These are phyloP conservation scores for Apiotrichum laibachii DNA, from an alignment of 1,284 basidiomycete species.

Conservation along the genomic window DNA sequence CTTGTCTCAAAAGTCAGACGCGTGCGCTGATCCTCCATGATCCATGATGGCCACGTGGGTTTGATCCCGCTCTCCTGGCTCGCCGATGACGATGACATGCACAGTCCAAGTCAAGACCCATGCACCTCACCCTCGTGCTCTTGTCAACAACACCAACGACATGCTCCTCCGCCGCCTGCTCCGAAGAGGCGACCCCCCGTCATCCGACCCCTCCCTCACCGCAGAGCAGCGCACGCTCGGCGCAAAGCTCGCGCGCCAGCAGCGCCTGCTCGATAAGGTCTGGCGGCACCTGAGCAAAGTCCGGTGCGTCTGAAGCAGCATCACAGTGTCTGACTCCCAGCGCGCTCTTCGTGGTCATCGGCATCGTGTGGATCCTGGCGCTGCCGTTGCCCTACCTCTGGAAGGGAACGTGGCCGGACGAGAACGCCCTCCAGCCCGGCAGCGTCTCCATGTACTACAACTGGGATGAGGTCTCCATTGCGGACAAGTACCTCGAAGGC, in stretches of 20 bases:
- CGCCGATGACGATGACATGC: too few relatives aligned
- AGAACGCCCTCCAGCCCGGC: constrained; percentile 86
- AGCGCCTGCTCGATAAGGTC: not conserved
- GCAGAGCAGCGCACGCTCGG: constrained; percentile 13
- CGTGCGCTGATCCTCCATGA: not conserved
- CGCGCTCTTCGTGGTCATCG: constrained; percentile 57
- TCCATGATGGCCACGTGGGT: too few relatives aligned
- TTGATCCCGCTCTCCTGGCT: too few relatives aligned
- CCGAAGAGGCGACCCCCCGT: not conserved
- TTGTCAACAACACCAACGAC: not conserved
- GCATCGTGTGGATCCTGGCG: constrained; percentile 70
- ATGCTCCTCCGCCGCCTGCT: not conserved
- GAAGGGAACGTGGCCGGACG: constrained; percentile 76
- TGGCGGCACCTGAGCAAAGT: constrained; percentile 7
- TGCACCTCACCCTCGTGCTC: not conserved
- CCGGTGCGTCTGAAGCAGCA: constrained; percentile 4
- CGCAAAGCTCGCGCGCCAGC: constrained; percentile 12
- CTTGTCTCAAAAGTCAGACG: not conserved
- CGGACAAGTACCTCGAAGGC: constrained; percentile 70
- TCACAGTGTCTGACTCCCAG: constrained; percentile 3
- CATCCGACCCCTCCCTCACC: constrained; percentile 4
- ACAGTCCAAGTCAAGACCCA: not conserved
- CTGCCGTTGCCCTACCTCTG: constrained; percentile 67
- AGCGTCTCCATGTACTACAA: constrained; percentile 84
- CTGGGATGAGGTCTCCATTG: constrained; percentile 80